Base-by-base conservation (phyloP, 176 grass and related monocot species). In the Aegilops tauschii region DNA sequence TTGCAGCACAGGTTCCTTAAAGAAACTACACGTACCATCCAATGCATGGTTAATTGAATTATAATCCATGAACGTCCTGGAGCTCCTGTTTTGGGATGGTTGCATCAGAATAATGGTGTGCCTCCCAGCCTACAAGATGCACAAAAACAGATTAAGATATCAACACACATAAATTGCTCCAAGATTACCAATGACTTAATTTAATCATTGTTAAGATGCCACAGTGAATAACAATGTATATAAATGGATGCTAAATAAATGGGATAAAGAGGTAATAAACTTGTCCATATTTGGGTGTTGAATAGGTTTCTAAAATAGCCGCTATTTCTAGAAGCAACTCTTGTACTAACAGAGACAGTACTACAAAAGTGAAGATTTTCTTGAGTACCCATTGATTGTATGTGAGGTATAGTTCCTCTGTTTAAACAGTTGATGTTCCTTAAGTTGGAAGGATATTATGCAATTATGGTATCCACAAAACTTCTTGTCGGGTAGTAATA, bases 101-200 rank as follows among this genome's bases (percentile, higher is more conserved):
- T 98, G 93, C 96, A 98, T 96, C 70, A 98, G 85, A 86, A 98
- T 96, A 86, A 98, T 98, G 42, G 96, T 96, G 88, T 98, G 96
- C 85, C 86, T 98, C 65, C 91, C 93, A 86, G 90, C 84, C 96
- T 98, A 88, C 83, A 92, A 84, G n/a, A 69, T 82, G 30, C 32
- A 63, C 82, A 5, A 52, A 74, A 61, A 45, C 58, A 83, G 42
- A 84, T 80, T 52, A 64, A 88, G 30, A 40, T 31, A 52, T 86
- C 54, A 64, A 77, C 4, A 30, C 25, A 62, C 31, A 16, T 20
- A 79, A 77, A 69, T 52, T 79, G 18, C 56, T 76, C 6, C 50
- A 72, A 44, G 35, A 34, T 34, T 66, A 85, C 45, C 61, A 81
- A 18, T 76, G 36, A 35, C 81, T 36, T 16, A 69, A 10, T 9